phyloP scores from a whole-genome alignment of 1,284 basidiomycete genomes.

The Exobasidium cylindrosporum region DNA sequence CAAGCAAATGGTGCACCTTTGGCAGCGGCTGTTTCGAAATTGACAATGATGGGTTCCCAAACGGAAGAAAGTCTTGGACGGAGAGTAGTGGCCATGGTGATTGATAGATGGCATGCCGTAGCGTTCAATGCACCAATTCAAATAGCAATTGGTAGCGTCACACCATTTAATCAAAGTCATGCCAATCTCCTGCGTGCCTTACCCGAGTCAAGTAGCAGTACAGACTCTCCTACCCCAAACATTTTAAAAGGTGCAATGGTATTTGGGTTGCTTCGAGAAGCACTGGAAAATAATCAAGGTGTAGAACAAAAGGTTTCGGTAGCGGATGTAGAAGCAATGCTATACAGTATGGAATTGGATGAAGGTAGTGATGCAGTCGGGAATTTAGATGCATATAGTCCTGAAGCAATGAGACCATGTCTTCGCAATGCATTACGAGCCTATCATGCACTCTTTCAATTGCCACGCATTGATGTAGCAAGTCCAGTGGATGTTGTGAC shows the following conservation, averaged over 20 bases:
- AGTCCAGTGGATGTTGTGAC: not conserved
- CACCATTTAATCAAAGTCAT: not conserved
- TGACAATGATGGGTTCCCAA: slow-evolving; percentile 20
- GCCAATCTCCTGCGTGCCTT: not conserved
- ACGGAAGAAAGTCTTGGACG: slow-evolving; percentile 15
- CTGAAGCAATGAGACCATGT: not conserved
- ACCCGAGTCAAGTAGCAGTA: not conserved
- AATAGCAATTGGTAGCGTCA: slow-evolving; percentile 9
- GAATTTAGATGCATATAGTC: not conserved
- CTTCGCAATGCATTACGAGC: slow-evolving; percentile 9
- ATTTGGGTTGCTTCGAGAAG: not conserved
- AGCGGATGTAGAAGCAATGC: not conserved
- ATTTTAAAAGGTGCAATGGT: not conserved
- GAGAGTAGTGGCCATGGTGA: slow-evolving; percentile 27
- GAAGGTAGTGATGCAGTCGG: not conserved
- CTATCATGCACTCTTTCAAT: slow-evolving; percentile 1
- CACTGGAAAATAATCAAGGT: not conserved
- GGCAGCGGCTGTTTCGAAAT: slow-evolving; percentile 34
- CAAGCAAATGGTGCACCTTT: slow-evolving; percentile 33
- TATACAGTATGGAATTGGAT: not conserved
- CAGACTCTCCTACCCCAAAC: not conserved
- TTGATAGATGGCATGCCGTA: slow-evolving; percentile 37
- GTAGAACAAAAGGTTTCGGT: not conserved
- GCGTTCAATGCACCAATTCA: slow-evolving; percentile 30
- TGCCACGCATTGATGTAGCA: not conserved